Evolutionary conservation across 176 grass and related monocot genomes (phyloP), one percentile per base, ranked within the genome.

Genomic region (Themeda triandra): DNA sequence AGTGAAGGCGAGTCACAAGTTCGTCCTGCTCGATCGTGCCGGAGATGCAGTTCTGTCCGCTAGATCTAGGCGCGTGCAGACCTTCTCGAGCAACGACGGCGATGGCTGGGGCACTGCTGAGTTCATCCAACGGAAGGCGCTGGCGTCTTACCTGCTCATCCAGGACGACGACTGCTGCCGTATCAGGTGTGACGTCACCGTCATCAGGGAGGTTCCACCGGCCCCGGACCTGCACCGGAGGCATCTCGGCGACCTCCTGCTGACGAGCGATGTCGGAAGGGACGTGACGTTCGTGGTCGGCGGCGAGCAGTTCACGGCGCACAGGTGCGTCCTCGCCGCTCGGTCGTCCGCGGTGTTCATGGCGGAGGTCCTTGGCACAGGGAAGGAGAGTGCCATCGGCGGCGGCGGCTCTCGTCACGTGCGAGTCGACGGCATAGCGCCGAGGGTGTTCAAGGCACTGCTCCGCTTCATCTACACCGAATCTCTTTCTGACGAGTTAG

Each of bases 401-500:
- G 42, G 12, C 2, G 3, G 12, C 42, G 13, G 44, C 44, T 45
- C 44, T 45, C 44, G 13, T 45, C 44, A 45, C 44, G 44, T 45
- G 44, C 12, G 13, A 4, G 44, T 88, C 3, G 27, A 77, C 37
- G 80, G 78, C 64, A 73, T 88, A 23, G 21, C 41, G 19, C 4
- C 82, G 15, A 30, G 5, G 10, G 66, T 46, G 24, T 89, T 84
- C 53, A 58, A 69, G 54, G 87, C 66, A 17, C 4, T 89, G 32
- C 82, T 85, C 4, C 66, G 56, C 71, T 89, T 79, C 82, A 73
- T 89, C 75, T 89, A 89, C 76, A 83, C 71, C 11, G n/a, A 60
- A 3, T 24, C 56, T 25, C 56, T 60, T 60, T 19, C 72, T 45
- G 41, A 44, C 41, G 41, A 44, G 10, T 42, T 42, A 42, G 41